Base-by-base conservation (phyloP, 495 filamentous ascomycete species). In the Penicillium malachiteum region DNA sequence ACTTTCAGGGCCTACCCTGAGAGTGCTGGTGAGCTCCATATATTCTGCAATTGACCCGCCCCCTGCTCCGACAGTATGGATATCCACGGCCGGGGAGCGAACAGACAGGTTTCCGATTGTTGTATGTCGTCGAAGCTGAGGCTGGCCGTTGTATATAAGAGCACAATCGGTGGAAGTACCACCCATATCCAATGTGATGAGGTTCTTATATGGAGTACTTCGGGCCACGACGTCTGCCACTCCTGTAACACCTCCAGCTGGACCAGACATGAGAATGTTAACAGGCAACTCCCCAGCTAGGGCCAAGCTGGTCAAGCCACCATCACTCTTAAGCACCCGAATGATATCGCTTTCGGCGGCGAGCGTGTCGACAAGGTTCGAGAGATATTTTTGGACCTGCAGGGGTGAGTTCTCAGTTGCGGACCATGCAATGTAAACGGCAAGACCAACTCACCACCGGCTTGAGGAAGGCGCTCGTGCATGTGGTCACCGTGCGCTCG, bases 141-240 rank as follows among this genome's bases (percentile, higher is more conserved):
- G 76, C 46, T 73, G 66, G 3, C 73, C 73, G 12, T 78, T 62
- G 12, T 77, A 71, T 18, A 81, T 77, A 5, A 79, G 57, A 0
- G 78, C 76, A 48, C 73, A 72, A 45, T 81, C 78, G 0, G 77
- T 81, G 0, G 73, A 77, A 0, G 78, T 81, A 5, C 77, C 78
- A 9, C 78, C 77, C 76, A 81, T 80, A 46, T 81, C 78, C 10
- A 81, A 38, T 0, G 78, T 81, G 21, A 80, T 79, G 0, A 81
- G 53, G 31, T 81, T 78, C 59, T 78, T 79, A 50, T 76, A 77
- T 6, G 68, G 64, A 0, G 78, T 79, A 33, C 69, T 69, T 3
- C 64, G 72, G 14, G 78, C 70, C 10, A 81, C 75, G 5, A 74
- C 66, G 43, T 77, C 75, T 7, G 74, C 76, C 12, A 78, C 73